Evolutionary conservation across 2,329 filamentous ascomycete species (phyloP).

Genomic region (Cordyceps javanica): DNA sequence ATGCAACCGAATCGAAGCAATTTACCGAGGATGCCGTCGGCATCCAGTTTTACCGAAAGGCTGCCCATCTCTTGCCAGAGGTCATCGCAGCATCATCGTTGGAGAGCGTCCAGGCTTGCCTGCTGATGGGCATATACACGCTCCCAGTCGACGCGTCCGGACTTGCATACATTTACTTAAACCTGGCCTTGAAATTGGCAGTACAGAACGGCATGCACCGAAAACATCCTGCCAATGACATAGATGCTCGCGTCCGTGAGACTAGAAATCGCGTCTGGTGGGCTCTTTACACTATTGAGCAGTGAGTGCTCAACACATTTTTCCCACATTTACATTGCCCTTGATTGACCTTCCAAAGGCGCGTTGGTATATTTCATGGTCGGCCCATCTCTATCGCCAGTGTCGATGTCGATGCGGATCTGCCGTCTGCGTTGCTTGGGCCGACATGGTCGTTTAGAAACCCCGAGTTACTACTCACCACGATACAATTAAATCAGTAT

Average conservation of each 20-base stretch:
- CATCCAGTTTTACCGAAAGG: slow-evolving; percentile 50
- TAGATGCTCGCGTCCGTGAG: slow-evolving; percentile 43
- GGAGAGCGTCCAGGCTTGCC: slow-evolving; percentile 51
- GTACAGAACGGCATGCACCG: slow-evolving; percentile 57
- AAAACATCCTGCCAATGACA: slow-evolving; percentile 39
- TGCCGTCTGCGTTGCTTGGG: slow-evolving; percentile 41
- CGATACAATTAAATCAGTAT: slow-evolving; percentile 30
- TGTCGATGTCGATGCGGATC: slow-evolving; percentile 46
- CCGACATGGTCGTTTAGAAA: slow-evolving; percentile 34
- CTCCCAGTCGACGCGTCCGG: slow-evolving; percentile 51
- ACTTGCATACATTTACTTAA: slow-evolving; percentile 50
- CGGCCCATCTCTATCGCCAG: slow-evolving; percentile 47
- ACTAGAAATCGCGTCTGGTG: slow-evolving; percentile 51
- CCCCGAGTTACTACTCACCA: slow-evolving; percentile 40
- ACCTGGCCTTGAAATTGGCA: slow-evolving; percentile 48
- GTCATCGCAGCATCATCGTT: slow-evolving; percentile 50
- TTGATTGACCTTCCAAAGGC: slow-evolving; percentile 26
- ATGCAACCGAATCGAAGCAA: slow-evolving; percentile 16
- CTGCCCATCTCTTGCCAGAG: slow-evolving; percentile 47
- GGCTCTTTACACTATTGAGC: slow-evolving; percentile 51
- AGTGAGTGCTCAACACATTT: slow-evolving; percentile 27
- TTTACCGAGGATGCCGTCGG: slow-evolving; percentile 48
- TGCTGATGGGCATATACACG: slow-evolving; percentile 50
- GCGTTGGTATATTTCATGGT: slow-evolving; percentile 51
- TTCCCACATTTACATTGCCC: not conserved